Conservation (phyloP, 768 basidiomycete species). For the Sarcodon aspratus region DNA sequence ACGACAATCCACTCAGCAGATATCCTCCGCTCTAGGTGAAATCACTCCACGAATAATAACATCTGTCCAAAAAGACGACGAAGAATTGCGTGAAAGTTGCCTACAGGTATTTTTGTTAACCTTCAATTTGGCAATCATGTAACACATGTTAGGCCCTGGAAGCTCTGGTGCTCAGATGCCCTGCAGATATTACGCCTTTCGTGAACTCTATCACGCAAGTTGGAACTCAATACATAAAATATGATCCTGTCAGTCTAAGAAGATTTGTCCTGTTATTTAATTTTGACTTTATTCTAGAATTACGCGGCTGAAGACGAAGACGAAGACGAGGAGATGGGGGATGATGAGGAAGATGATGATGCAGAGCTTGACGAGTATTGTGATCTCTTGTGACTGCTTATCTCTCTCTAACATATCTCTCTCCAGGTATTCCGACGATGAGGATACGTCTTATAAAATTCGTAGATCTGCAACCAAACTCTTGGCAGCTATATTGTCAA, state of each 20-base stretch:
- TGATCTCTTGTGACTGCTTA: background rate
- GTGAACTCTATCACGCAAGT: constrained; percentile 55
- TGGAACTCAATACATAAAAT: constrained; percentile 74
- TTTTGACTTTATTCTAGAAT: constrained; percentile 33
- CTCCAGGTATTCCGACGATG: constrained; percentile 87
- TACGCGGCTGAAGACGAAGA: constrained; percentile 64
- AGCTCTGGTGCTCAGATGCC: constrained; percentile 72
- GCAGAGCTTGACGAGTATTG: constrained; percentile 69
- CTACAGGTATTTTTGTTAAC: constrained; percentile 43
- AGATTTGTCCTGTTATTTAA: background rate
- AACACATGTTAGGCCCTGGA: constrained; percentile 57
- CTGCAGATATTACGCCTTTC: constrained; percentile 69
- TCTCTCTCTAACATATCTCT: constrained; percentile 2
- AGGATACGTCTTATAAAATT: constrained; percentile 97
- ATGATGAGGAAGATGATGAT: constrained; percentile 73
- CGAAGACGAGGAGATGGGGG: constrained; percentile 50
- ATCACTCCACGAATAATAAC: constrained; percentile 65
- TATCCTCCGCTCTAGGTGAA: constrained; percentile 46
- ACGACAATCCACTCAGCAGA: constrained; percentile 57
- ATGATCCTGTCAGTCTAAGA: constrained; percentile 67
- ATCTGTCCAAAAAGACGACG: constrained; percentile 64
- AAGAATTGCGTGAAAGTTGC: constrained; percentile 72
- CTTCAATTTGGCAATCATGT: background rate
- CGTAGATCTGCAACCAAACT: constrained; percentile 90
- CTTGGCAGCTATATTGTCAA: constrained; percentile 73